Evolutionary conservation across 495 filamentous ascomycete species (phyloP), one percentile per base, ranked within the genome.

Genomic region (Tuber calosporum): DNA sequence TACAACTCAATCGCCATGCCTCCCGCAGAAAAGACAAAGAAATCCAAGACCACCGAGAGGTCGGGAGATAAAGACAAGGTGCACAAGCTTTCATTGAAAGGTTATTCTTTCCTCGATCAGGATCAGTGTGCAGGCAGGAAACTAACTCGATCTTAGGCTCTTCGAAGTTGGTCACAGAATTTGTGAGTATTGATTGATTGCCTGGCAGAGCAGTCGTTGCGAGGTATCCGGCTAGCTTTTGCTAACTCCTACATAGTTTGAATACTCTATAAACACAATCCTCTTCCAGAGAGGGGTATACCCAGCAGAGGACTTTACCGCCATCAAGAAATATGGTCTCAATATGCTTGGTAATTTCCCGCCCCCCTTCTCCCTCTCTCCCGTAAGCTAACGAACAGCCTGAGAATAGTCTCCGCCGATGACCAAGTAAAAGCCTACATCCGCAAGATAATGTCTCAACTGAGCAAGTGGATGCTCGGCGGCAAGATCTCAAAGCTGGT

Each of bases 261-360:
- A 99, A 85, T 97, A 96, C 82, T 96, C 92, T 1, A 96, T 97
- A 80, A 94, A 99, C 81, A 96, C 93, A 1, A 97, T 97, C 48
- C 85, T 99, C 89, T 88, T 97, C 87, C 96, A 98, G 82, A 88
- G 95, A 78, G 95, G 93, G 69, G 95, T 99, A 70, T 99, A 99
- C 83, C 95, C 96, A 53, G 94, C 95, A 41, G 95, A 99, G 79
- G 95, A 99, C 84, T 99, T 99, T 82, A 93, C 91, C 75, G 90
- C 94, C 36, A 93, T 99, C 79, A 98, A 98, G 84, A 99, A 99
- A 86, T 99, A 99, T 89, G 96, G 96, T 79, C 89, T 99, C 77
- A 98, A 96, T 80, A 98, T 99, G 93, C 91, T 97, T 53, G 88
- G 89, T 91, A 84, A 73, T 85, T 83, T 42, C 48, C 43, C 4